These are phyloP conservation scores for Ascoidea asiatica DNA, from an alignment of 805 yeast genomes.

Conservation along the genomic window DNA sequence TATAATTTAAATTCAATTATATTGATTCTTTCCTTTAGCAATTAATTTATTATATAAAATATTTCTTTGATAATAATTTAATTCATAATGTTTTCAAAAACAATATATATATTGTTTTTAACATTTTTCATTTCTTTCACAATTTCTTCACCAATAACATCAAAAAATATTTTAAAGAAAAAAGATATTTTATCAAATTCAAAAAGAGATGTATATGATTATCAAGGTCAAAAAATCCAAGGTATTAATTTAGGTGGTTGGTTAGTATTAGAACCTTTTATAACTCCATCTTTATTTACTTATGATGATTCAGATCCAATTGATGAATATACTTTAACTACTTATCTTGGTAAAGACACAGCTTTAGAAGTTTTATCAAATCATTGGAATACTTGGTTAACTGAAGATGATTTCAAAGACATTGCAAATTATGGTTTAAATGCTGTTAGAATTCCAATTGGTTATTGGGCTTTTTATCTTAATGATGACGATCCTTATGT, in stretches of 20 bases:
- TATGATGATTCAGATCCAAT: conserved; percentile 31
- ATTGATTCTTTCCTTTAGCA: no score
- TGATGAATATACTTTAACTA: conserved; percentile 47
- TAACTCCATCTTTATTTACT: conserved; percentile 48
- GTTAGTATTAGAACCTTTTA: conserved; percentile 59
- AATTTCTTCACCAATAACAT: no score
- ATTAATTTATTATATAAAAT: no score
- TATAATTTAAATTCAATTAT: no score
- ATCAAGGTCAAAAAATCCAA: conserved; percentile 6
- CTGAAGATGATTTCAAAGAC: conserved; percentile 40
- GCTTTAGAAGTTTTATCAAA: conserved; percentile 27
- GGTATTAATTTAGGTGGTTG: conserved; percentile 61
- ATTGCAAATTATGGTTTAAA: conserved; percentile 45
- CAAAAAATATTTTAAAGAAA: no score
- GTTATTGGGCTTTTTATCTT: conserved; percentile 53
- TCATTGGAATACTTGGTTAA: conserved; percentile 49
- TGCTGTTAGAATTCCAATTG: conserved; percentile 65
- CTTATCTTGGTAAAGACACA: conserved; percentile 31
- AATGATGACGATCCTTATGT: conserved; percentile 46
- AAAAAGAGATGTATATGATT: background rate
- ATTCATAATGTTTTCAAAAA: no score
- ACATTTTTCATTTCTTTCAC: no score
- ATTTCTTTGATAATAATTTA: no score
- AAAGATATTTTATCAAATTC: no score
- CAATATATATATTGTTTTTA: no score